phyloP scores from a whole-genome alignment of 2,329 filamentous ascomycete genomes.

The Sordariomycetes sp. region DNA sequence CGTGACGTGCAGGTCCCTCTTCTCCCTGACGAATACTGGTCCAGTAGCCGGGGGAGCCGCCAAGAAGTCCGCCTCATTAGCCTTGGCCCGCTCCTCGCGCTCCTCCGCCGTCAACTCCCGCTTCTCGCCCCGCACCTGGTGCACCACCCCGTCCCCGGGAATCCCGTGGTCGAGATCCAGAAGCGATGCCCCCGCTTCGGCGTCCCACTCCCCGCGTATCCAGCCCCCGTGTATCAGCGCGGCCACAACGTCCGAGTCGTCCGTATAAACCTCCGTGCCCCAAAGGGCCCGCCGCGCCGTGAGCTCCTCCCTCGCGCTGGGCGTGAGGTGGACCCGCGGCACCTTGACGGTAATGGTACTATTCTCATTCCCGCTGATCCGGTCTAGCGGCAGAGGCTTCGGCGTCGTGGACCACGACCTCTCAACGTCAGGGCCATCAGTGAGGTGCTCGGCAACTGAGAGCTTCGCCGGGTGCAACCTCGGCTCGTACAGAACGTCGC shows the following conservation, averaged over 20 bases:
- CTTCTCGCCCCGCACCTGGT: constrained; percentile 16
- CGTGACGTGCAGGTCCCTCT: constrained; percentile 77
- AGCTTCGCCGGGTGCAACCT: constrained; percentile 41
- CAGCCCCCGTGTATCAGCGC: constrained; percentile 90
- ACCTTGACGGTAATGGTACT: constrained; percentile 85
- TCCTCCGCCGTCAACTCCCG: constrained; percentile 16
- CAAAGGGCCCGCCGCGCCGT: constrained; percentile 70
- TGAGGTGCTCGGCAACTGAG: constrained; percentile 22
- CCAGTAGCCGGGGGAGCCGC: constrained; percentile 41
- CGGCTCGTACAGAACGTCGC: constrained; percentile 70
- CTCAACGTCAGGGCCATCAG: constrained; percentile 16
- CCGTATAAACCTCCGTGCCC: constrained; percentile 90
- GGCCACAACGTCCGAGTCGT: constrained; percentile 87
- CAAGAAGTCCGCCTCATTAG: constrained; percentile 25
- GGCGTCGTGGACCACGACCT: constrained; percentile 40
- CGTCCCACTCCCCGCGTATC: constrained; percentile 77
- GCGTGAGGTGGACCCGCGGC: constrained; percentile 61
- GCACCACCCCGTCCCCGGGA: constrained; percentile 8
- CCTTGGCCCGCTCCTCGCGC: constrained; percentile 17
- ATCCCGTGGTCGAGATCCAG: constrained; percentile 38
- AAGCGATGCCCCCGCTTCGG: constrained; percentile 59
- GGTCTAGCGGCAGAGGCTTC: constrained; percentile 61
- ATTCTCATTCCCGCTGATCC: constrained; percentile 64
- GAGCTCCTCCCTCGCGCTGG: constrained; percentile 65
- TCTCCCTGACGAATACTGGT: constrained; percentile 49